Evolutionary conservation across 2,329 filamentous ascomycete genomes (phyloP).

Genomic region (Fusarium guadeloupense): DNA sequence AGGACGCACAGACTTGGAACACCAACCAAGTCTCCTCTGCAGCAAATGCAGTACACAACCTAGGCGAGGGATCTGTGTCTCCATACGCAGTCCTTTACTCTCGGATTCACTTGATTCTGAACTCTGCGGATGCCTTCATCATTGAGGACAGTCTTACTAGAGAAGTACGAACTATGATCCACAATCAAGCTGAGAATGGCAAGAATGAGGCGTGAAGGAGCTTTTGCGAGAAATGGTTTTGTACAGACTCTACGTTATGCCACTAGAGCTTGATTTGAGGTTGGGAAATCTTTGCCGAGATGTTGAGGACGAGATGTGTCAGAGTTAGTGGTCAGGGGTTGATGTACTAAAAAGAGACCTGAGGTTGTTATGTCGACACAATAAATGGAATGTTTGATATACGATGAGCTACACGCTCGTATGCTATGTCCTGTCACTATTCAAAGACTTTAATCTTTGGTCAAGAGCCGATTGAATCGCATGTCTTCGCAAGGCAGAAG

Average conservation of each 20-base stretch:
- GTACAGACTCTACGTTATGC: not conserved
- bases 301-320: too few relatives aligned
- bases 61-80: not conserved
- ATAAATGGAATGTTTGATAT: too few relatives aligned
- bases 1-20: not conserved
- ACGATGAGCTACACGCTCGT: too few relatives aligned
- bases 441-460: too few relatives aligned
- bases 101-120: not conserved
- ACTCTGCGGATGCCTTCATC: constrained; percentile 1
- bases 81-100: not conserved
- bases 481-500: too few relatives aligned
- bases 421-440: too few relatives aligned
- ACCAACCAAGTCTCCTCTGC: not conserved
- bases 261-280: not conserved
- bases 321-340: too few relatives aligned
- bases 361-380: too few relatives aligned
- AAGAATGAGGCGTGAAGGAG: not conserved
- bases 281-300: not conserved
- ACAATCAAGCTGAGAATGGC: not conserved
- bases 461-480: too few relatives aligned
- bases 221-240: not conserved
- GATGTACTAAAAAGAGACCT: too few relatives aligned
- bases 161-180: not conserved
- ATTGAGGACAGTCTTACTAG: not conserved
- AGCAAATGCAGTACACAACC: not conserved